These are phyloP conservation scores for Sphaerulina populicola DNA, from an alignment of 2,329 filamentous ascomycete species.

Conservation along the genomic window DNA sequence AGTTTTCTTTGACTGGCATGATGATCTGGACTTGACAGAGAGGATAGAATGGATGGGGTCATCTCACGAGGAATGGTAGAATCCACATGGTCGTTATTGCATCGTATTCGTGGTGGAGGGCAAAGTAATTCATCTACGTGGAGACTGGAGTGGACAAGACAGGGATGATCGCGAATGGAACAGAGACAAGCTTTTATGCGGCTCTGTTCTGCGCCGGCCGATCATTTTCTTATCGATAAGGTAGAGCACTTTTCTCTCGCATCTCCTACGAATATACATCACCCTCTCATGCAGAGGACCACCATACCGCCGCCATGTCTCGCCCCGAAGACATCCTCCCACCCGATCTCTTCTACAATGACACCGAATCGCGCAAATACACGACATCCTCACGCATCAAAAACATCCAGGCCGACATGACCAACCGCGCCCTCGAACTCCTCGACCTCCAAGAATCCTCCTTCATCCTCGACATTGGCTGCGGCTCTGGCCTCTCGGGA, in stretches of 20 bases:
- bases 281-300: neutral
- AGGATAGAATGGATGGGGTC: too few species aligned
- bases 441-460: slow-evolving; percentile 72
- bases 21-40: too few species aligned
- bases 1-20: too few species aligned
- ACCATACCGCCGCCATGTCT: slow-evolving; percentile 58
- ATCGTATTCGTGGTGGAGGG: neutral
- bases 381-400: slow-evolving; percentile 93
- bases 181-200: too few species aligned
- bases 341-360: slow-evolving; percentile 95
- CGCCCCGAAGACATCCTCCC: slow-evolving; percentile 92
- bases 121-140: neutral
- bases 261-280: too few species aligned
- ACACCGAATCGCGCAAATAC: slow-evolving; percentile 92
- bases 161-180: neutral
- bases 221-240: too few species aligned
- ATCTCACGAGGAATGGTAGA: slow-evolving; percentile 60
- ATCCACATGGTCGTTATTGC: slow-evolving; percentile 66
- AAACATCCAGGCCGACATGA: slow-evolving; percentile 92
- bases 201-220: too few species aligned
- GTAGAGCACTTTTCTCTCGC: too few species aligned
- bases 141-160: too few species aligned
- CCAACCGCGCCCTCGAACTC: slow-evolving; percentile 81
- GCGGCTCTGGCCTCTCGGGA: slow-evolving; percentile 86
- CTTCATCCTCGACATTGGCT: slow-evolving; percentile 91